A percentile compares a stretch with the other conserved stretches of the same genome.
phyloP scores from a whole-genome alignment of 225 moss, liverwort and hornwort species.

The Physcomitrium patens region DNA sequence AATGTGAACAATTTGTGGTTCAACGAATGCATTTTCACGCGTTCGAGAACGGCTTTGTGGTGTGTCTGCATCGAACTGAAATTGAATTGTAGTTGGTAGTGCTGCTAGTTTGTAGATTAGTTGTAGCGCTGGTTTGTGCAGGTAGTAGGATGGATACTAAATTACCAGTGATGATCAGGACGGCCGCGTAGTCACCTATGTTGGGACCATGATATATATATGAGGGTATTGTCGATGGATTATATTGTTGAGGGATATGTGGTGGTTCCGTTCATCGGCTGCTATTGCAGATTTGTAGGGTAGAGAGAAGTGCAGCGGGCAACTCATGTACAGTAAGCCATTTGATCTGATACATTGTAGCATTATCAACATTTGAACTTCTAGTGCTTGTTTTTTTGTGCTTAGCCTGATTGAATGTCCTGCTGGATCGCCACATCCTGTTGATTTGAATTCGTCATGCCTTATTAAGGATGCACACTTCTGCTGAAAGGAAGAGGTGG shows the following conservation, averaged over 20 bases:
- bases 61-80: conserved; percentile 35
- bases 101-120: background rate
- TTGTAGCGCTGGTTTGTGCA: conserved; percentile 31
- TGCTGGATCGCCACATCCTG: background rate
- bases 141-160: conserved; percentile 28
- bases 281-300: conserved; percentile 41
- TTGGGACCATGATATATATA: conserved; percentile 34
- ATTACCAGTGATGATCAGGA: conserved; percentile 24
- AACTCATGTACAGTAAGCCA: conserved; percentile 36
- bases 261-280: conserved; percentile 5
- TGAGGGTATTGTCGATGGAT: conserved; percentile 38
- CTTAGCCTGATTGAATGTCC: conserved; percentile 1
- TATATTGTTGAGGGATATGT: conserved; percentile 29
- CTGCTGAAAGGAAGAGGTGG: conserved; percentile 10
- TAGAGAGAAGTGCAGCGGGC: conserved; percentile 41
- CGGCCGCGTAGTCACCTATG: conserved; percentile 13
- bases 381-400: conserved; percentile 13
- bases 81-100: conserved; percentile 26
- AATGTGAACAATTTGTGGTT: conserved; percentile 41
- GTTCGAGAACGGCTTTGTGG: conserved; percentile 37
- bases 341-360: conserved; percentile 26
- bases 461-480: conserved; percentile 2
- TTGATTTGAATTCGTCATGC: too few relatives aligned
- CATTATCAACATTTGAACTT: conserved; percentile 37
- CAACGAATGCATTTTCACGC: conserved; percentile 20